These are phyloP conservation scores for Ogataea allantospora DNA, from an alignment of 805 yeast species.

Conservation along the genomic window DNA sequence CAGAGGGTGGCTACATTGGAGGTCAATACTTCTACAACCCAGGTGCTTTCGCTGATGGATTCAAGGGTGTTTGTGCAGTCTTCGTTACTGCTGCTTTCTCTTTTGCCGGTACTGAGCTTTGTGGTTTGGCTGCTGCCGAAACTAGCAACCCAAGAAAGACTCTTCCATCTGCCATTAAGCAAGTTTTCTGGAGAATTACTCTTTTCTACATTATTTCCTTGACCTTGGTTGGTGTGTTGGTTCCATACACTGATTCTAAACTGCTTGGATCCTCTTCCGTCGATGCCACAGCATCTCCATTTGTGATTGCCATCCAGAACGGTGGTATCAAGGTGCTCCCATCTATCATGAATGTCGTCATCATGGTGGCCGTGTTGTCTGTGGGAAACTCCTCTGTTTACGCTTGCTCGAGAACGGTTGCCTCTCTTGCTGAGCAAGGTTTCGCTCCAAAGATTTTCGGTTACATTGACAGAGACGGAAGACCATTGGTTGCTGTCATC, in stretches of 20 bases:
- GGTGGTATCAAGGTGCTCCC: slow-evolving; percentile 68
- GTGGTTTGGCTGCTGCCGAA: slow-evolving; percentile 67
- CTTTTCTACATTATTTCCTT: slow-evolving; percentile 56
- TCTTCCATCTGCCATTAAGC: slow-evolving; percentile 63
- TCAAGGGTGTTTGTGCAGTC: slow-evolving; percentile 65
- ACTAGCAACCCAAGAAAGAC: slow-evolving; percentile 59
- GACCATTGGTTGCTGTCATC: slow-evolving; percentile 69
- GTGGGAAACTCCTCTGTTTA: slow-evolving; percentile 76
- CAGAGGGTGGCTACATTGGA: slow-evolving; percentile 55
- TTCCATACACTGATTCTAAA: slow-evolving; percentile 53
- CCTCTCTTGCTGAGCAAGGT: slow-evolving; percentile 68
- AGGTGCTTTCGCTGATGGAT: slow-evolving; percentile 52
- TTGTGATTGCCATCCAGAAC: slow-evolving; percentile 64
- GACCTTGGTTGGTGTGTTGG: slow-evolving; percentile 55
- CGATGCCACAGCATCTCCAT: slow-evolving; percentile 68
- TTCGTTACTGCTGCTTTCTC: slow-evolving; percentile 63
- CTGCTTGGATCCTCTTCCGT: slow-evolving; percentile 44
- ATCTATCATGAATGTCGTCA: slow-evolving; percentile 71
- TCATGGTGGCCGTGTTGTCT: slow-evolving; percentile 67
- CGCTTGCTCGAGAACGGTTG: slow-evolving; percentile 70
- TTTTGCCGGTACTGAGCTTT: slow-evolving; percentile 65
- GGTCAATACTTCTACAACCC: slow-evolving; percentile 59
- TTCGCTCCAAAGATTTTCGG: slow-evolving; percentile 61
- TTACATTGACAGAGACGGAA: slow-evolving; percentile 72
- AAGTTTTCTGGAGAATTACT: slow-evolving; percentile 62